phyloP scores from a whole-genome alignment of 306 rosid genomes.

The Cyamopsis tetragonoloba region DNA sequence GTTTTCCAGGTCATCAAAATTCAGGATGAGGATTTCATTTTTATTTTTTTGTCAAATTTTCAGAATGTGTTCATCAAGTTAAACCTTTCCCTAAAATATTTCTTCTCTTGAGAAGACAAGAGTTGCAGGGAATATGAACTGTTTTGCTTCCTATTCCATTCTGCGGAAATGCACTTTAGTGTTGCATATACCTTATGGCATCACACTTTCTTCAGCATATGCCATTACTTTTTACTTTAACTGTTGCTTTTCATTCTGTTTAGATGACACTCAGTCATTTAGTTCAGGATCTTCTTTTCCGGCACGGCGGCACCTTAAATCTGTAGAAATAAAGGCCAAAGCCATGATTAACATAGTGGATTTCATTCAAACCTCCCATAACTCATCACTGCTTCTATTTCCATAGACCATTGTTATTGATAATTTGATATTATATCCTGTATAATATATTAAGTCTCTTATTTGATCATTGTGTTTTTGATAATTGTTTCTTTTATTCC shows the following conservation, averaged over 20 bases:
- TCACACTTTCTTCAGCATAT: not conserved
- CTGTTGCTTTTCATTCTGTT: not conserved
- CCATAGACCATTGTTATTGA: no score
- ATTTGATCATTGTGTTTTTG: constrained; percentile 19
- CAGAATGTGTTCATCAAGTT: not conserved
- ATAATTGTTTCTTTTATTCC: constrained; percentile 22
- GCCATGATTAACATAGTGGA: not conserved
- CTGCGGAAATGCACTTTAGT: not conserved
- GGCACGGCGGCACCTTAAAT: not conserved
- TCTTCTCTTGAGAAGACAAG: not conserved
- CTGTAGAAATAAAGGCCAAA: not conserved
- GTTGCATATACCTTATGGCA: not conserved
- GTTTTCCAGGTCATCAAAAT: no score
- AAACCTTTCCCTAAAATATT: not conserved
- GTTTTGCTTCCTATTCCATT: constrained; percentile 4
- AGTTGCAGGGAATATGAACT: not conserved
- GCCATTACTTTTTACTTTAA: not conserved
- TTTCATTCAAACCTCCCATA: not conserved
- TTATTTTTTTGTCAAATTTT: not conserved
- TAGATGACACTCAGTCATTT: not conserved
- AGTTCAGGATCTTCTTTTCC: constrained; percentile 14
- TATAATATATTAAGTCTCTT: not conserved
- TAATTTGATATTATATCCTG: not conserved
- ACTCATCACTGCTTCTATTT: constrained; percentile 5
- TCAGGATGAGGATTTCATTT: not conserved